Evolutionary conservation across 2,329 filamentous ascomycete species (phyloP).

Genomic region (Botrytis aclada): DNA sequence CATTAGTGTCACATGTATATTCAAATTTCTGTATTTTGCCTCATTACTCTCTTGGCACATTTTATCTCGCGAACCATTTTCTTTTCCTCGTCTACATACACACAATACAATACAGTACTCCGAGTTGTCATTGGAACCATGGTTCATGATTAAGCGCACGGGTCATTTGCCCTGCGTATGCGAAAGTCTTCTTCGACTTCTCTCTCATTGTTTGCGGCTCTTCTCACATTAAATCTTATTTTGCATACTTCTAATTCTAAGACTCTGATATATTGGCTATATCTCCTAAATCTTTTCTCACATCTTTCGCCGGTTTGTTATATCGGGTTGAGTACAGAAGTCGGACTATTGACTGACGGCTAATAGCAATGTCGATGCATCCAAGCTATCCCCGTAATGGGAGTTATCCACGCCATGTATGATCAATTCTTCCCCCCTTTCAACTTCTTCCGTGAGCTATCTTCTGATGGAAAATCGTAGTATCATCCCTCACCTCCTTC

Average conservation of each 20-base stretch:
- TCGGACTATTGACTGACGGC: conserved; percentile 21
- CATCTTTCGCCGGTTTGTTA: conserved; percentile 24
- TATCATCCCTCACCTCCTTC: conserved; percentile 29
- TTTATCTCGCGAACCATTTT: not conserved
- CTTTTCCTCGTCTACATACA: not conserved
- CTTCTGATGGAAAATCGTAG: conserved; percentile 32
- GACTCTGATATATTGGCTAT: conserved; percentile 17
- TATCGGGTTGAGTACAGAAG: conserved; percentile 14
- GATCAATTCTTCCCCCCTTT: conserved; percentile 17
- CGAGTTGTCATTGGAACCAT: not conserved
- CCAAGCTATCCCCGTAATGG: conserved; percentile 30
- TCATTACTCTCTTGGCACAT: not conserved
- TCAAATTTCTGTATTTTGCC: not conserved
- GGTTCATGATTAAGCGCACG: not conserved
- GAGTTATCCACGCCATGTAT: conserved; percentile 30
- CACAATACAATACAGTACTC: no score
- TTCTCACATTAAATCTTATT: conserved; percentile 23
- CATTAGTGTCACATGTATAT: not conserved
- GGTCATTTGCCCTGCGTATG: conserved; percentile 5
- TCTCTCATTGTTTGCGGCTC: conserved; percentile 16
- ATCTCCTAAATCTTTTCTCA: conserved; percentile 22
- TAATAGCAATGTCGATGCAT: conserved; percentile 32
- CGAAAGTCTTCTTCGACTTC: not conserved
- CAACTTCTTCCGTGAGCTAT: conserved; percentile 4
- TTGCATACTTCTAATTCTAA: conserved; percentile 13